phyloP scores from a whole-genome alignment of 371 early-diverging fungal species.

The Mortierella polycephala region DNA sequence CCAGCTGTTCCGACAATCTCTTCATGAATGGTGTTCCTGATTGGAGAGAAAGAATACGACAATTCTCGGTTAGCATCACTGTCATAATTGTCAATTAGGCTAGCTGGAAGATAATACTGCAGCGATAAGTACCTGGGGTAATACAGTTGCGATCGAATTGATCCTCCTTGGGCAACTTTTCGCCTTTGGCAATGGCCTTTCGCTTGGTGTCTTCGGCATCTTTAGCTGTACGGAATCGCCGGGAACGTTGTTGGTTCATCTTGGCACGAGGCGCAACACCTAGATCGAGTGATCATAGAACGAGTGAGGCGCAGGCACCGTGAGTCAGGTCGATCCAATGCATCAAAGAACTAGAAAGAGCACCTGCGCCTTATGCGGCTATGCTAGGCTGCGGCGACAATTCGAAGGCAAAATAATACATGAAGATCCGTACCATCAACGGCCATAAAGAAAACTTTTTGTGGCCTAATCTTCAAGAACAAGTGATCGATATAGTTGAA shows the following conservation, averaged over 20 bases:
- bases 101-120: slow-evolving; percentile 11
- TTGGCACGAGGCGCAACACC: slow-evolving; percentile 99
- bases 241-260: slow-evolving; percentile 99
- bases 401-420: not conserved
- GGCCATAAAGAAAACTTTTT: slow-evolving; percentile 96
- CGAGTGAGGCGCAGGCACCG: not conserved
- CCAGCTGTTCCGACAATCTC: slow-evolving; percentile 82
- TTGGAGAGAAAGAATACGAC: not conserved
- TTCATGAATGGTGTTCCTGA: slow-evolving; percentile 97
- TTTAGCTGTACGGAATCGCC: slow-evolving; percentile 95
- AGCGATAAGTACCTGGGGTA: slow-evolving; percentile 89
- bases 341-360: not conserved
- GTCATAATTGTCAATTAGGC: not conserved
- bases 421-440: slow-evolving; percentile 79
- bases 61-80: not conserved
- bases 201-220: slow-evolving; percentile 79
- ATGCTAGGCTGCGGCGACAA: slow-evolving; percentile 1
- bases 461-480: slow-evolving; percentile 92
- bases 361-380: not conserved
- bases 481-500: slow-evolving; percentile 97
- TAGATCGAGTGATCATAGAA: slow-evolving; percentile 3
- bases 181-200: slow-evolving; percentile 72
- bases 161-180: slow-evolving; percentile 76
- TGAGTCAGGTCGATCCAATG: not conserved
- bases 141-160: slow-evolving; percentile 99